Evolutionary conservation across 352 stramenopile genomes (phyloP), one percentile per base, ranked within the genome.

Genomic region (Discostella stelligera): DNA sequence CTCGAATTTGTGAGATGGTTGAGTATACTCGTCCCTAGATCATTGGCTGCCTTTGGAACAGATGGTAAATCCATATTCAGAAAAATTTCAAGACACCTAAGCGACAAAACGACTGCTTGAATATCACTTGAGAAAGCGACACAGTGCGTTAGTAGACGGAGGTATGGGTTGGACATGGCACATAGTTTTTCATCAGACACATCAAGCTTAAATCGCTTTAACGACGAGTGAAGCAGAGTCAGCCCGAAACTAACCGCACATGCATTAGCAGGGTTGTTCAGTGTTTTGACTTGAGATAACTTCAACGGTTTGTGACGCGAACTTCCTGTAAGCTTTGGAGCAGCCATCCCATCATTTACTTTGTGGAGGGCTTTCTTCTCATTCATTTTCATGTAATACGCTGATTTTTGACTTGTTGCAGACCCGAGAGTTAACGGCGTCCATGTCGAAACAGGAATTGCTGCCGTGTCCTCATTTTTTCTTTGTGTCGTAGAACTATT

Each of bases 51-150:
- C 14, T 93, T 86, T 27, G 92, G 80, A n/a, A 98, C 77, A 1
- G 95, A 97, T 59, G 94, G 94, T 14, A 98, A 83, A 77, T 96
- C 86, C 49, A 93, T 87, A 16, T 94, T 86, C 71, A 98, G 90
- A 30, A 98, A 73, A 52, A 96, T 84, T 13, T 92, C 88, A 23
- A 98, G 74, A 66, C 94, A 97, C 84, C 97, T 97, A 20, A 98
- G 86, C n/a, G 95, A 91, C 59, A 97, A 87, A 39, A 98, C 90
- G 4, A 98, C 87, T 7, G 93, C 93, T 44, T 96, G 90, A 63
- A 94, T 96, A 82, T 97, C 94, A 82, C 96, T 96, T 55, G 92
- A 97, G 56, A 95, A 93, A 25, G 87, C 88, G 0, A 97, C 90
- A 71, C 95, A 98, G 3, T 94, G 91, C 75, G 97, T 95, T 16